Evolutionary conservation across 2,329 filamentous ascomycete species (phyloP), one percentile per base, ranked within the genome.

Genomic region (Verticillium albo-atrum): DNA sequence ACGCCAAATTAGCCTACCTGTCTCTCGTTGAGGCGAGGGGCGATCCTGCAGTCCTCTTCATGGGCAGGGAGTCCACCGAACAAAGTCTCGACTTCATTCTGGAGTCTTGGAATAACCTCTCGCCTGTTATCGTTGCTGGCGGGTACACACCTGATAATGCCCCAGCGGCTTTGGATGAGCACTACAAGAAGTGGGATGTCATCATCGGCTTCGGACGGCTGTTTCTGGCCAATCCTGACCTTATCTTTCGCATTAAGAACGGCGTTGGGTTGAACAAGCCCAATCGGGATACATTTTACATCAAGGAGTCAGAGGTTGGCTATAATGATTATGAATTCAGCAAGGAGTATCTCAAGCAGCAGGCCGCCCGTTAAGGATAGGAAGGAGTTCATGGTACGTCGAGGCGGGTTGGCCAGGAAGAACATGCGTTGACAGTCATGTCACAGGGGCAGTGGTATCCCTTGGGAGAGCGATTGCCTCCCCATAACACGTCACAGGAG

Each of bases 41-140:
- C 17, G 67, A 69, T 30, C 65, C 64, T 4, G 61, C 28, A 30
- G 28, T 30, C 28, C 6, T 30, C 6, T 30, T 30, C 28, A 7
- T 7, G 6, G 28, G 28, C 6, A 30, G 10, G 10, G 28, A 30
- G 28, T 10, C 28, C 28, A 30, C 28, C 28, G 3, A 10, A 30
- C 65, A 68, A 56, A 70, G 62, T 20, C 64, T 71, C 3, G 68
- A 71, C 17, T 71, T 69, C 51, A 64, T 71, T 25, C 62, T 71
- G 9, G 67, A 71, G 17, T 55, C 64, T 10, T 71, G 69, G 69
- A 59, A 71, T 10, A 71, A 71, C 27, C 12, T 47, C 5, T 62
- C 59, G 4, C 70, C 70, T 0, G 67, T 72, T 0, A 62, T 71
- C 2, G 68, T 71, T 1, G 67, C 69, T 0, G 70, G 69, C 0